Evolutionary conservation across 1,139 yeast genomes (phyloP).

Genomic region (Candida tropicalis): DNA sequence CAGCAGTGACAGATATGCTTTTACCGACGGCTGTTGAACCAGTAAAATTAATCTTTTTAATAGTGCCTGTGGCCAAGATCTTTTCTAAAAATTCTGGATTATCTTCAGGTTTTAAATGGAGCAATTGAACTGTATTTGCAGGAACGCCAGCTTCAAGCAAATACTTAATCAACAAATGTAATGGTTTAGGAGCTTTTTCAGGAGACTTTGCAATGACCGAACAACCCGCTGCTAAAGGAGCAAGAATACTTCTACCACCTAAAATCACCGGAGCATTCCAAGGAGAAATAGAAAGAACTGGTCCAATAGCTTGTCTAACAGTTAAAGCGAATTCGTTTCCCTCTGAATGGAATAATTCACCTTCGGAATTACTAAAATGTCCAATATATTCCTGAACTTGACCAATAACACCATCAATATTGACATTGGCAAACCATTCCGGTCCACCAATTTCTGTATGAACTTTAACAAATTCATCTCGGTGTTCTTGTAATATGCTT

Average conservation of each 20-base stretch:
- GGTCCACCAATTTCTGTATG: slow-evolving; percentile 42
- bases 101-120: slow-evolving; percentile 33
- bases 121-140: slow-evolving; percentile 32
- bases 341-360: slow-evolving; percentile 23
- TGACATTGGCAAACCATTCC: slow-evolving; percentile 37
- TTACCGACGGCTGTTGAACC: slow-evolving; percentile 45
- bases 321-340: slow-evolving; percentile 31
- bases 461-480: slow-evolving; percentile 23
- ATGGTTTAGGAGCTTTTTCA: slow-evolving; percentile 36
- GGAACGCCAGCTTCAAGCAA: slow-evolving; percentile 46
- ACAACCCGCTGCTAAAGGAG: slow-evolving; percentile 54
- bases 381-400: slow-evolving; percentile 28
- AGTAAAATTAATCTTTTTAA: slow-evolving; percentile 44
- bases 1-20: slow-evolving; percentile 35
- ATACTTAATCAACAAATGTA: slow-evolving; percentile 33
- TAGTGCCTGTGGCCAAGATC: slow-evolving; percentile 27
- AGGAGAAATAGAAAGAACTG: slow-evolving; percentile 47
- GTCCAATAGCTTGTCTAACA: slow-evolving; percentile 43
- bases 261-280: slow-evolving; percentile 54
- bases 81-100: slow-evolving; percentile 25
- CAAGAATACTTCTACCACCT: slow-evolving; percentile 37
- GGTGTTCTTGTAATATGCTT: slow-evolving; percentile 18
- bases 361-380: slow-evolving; percentile 25
- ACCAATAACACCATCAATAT: slow-evolving; percentile 28
- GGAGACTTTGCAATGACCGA: slow-evolving; percentile 46